Conservation (phyloP, 805 yeast species). For the Kazachstania psychrophila region DNA sequence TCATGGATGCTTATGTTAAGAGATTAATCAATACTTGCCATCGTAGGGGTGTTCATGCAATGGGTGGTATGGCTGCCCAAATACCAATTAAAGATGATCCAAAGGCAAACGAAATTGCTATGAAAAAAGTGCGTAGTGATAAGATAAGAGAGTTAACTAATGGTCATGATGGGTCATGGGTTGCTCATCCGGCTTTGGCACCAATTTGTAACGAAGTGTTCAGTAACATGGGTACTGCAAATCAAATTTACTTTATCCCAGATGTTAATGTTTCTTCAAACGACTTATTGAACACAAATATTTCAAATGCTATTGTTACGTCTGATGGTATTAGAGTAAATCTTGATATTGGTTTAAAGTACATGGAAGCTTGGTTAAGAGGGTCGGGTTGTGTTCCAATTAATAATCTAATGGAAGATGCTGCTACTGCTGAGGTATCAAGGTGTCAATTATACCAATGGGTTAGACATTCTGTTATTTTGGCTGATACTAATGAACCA, state of each 20-base stretch:
- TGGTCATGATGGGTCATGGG: conserved; percentile 87
- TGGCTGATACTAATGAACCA: conserved; percentile 48
- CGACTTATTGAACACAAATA: conserved; percentile 56
- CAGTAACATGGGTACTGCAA: conserved; percentile 74
- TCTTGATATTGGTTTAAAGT: conserved; percentile 66
- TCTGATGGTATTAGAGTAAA: conserved; percentile 63
- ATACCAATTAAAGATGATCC: conserved; percentile 70
- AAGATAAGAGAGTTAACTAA: conserved; percentile 67
- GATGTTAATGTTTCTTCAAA: conserved; percentile 30
- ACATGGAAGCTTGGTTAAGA: conserved; percentile 81
- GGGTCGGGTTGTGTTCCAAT: conserved; percentile 82
- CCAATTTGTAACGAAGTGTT: conserved; percentile 64
- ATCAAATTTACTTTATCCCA: conserved; percentile 52
- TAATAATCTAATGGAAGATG: conserved; percentile 80
- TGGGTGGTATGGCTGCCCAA: conserved; percentile 89
- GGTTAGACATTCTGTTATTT: conserved; percentile 60
- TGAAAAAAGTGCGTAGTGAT: conserved; percentile 66
- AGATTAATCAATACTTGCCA: conserved; percentile 67
- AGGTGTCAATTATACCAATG: conserved; percentile 77
- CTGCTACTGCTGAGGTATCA: conserved; percentile 82
- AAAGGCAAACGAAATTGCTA: conserved; percentile 53
- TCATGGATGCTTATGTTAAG: conserved; percentile 71
- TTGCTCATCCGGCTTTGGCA: conserved; percentile 81
- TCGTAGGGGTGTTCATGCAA: conserved; percentile 72
- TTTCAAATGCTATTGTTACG: conserved; percentile 55